Evolutionary conservation across 2,329 filamentous ascomycete species (phyloP).

Genomic region (Penicillium sclerotiorum): DNA sequence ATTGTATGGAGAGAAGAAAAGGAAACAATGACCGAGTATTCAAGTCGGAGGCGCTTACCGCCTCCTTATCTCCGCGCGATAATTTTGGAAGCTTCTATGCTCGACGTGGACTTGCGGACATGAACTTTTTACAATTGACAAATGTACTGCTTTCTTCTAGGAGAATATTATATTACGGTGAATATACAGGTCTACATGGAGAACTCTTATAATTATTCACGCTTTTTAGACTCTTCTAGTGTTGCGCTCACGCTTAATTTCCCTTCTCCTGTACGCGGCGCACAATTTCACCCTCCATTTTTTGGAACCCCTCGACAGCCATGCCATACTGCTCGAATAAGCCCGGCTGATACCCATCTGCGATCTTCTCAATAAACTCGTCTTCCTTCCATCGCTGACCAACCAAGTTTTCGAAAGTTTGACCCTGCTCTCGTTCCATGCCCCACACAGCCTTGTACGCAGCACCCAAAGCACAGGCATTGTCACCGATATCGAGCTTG

Average conservation of each 20-base stretch:
- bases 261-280: not conserved
- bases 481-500: slow-evolving; percentile 89
- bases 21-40: too few relatives aligned
- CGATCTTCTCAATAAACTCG: slow-evolving; percentile 79
- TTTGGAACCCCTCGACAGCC: slow-evolving; percentile 74
- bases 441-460: slow-evolving; percentile 98
- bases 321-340: slow-evolving; percentile 77
- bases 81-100: too few relatives aligned
- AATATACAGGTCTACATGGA: not conserved
- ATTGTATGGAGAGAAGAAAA: not conserved
- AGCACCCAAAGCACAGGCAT: slow-evolving; percentile 89
- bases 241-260: not conserved
- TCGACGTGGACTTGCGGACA: too few relatives aligned
- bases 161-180: too few relatives aligned
- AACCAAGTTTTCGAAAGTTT: slow-evolving; percentile 88
- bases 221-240: not conserved
- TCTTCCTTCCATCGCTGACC: slow-evolving; percentile 83
- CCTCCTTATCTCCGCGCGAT: not conserved
- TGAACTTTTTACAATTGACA: too few relatives aligned
- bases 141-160: too few relatives aligned
- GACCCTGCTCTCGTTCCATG: slow-evolving; percentile 65
- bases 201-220: not conserved
- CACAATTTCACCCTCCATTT: slow-evolving; percentile 71
- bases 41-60: not conserved
- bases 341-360: slow-evolving; percentile 74